Evolutionary conservation across 768 basidiomycete species (phyloP).

Genomic region (Boletus bicolor): DNA sequence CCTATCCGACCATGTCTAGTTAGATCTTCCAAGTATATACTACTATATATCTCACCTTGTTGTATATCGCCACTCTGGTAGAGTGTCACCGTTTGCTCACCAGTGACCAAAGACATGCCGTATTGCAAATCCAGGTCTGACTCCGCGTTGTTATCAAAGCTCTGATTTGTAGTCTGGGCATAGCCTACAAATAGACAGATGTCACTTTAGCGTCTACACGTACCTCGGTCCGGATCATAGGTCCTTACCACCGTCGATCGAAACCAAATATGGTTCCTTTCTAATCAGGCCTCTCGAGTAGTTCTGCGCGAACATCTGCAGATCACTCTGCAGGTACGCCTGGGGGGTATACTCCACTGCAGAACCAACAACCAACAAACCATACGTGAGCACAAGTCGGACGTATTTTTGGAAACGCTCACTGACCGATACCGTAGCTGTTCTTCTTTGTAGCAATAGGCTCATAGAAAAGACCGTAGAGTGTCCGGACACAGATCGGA

Average conservation of each 20-base stretch:
- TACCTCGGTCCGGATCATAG: neutral
- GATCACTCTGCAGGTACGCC: too few relatives aligned
- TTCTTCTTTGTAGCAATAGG: conserved; percentile 28
- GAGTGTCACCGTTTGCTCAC: conserved; percentile 28
- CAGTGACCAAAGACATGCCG: conserved; percentile 31
- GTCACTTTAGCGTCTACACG: neutral
- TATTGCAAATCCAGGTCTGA: conserved; percentile 34
- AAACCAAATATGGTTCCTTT: conserved; percentile 27
- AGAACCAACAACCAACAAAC: conserved; percentile 4
- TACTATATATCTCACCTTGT: conserved; percentile 14
- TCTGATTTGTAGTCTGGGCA: conserved; percentile 20
- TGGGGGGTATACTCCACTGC: too few relatives aligned
- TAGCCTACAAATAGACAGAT: conserved; percentile 16
- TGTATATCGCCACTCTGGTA: conserved; percentile 33
- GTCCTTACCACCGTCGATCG: conserved; percentile 36
- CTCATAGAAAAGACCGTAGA: conserved; percentile 26
- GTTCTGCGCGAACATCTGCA: conserved; percentile 31
- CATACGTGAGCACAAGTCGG: neutral
- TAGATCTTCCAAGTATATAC: neutral
- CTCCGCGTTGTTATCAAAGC: conserved; percentile 25
- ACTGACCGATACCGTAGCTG: conserved; percentile 34
- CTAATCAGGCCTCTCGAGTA: conserved; percentile 20
- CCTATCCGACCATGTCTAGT: conserved; percentile 10
- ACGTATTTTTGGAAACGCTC: neutral
- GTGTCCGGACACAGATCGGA: conserved; percentile 27